These are phyloP conservation scores for Candida sanyiensis DNA, from an alignment of 805 yeast genomes.

Conservation along the genomic window DNA sequence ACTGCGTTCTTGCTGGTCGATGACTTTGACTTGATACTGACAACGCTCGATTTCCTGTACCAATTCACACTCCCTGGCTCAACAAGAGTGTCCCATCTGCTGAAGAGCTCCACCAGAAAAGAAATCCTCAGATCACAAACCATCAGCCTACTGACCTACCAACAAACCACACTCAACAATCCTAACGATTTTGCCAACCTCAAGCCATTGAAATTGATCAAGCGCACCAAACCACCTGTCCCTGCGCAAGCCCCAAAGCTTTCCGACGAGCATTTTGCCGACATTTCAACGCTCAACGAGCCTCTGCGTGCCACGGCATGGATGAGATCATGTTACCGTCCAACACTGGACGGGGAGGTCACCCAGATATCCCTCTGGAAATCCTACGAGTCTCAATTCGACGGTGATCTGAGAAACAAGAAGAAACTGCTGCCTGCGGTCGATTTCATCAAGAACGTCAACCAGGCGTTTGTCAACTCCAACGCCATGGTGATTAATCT, in stretches of 20 bases:
- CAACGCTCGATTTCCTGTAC: conserved; percentile 76
- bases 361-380: conserved; percentile 96
- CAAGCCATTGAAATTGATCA: conserved; percentile 36
- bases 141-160: conserved; percentile 54
- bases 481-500: conserved; percentile 86
- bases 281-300: conserved; percentile 63
- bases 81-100: conserved; percentile 47
- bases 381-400: conserved; percentile 84
- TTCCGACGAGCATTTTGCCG: conserved; percentile 47
- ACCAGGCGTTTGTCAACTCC: conserved; percentile 79
- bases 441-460: conserved; percentile 91
- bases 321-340: conserved; percentile 89
- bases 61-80: conserved; percentile 68
- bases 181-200: conserved; percentile 22
- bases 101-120: conserved; percentile 42
- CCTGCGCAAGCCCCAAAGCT: conserved; percentile 65
- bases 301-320: conserved; percentile 90
- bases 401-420: conserved; percentile 47
- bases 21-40: conserved; percentile 65
- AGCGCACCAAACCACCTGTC: conserved; percentile 54
- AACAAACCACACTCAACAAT: conserved; percentile 34
- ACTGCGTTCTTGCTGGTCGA: conserved; percentile 54
- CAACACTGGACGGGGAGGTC: conserved; percentile 72
- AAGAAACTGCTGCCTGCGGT: conserved; percentile 83
- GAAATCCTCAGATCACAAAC: conserved; percentile 52